Percentiles rank a stretch among this genome's conserved stretches.
Evolutionary conservation across 495 filamentous ascomycete genomes (phyloP).

Genomic region (Penicillium roqueforti): DNA sequence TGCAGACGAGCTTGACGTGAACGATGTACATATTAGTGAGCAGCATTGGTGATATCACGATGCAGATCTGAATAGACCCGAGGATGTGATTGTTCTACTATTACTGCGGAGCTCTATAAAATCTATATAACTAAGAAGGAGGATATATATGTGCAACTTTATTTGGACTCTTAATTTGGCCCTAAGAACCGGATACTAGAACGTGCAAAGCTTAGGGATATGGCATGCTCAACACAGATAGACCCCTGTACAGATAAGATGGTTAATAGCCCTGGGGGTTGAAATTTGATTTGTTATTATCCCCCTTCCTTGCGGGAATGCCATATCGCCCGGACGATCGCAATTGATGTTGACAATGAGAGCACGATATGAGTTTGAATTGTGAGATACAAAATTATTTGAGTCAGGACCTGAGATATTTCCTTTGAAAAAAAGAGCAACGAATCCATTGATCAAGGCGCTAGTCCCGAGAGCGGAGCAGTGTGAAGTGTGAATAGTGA

Average conservation of each 20-base stretch:
- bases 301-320: conserved; percentile 17
- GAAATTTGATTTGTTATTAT: conserved; percentile 6
- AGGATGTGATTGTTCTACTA: neutral
- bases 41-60: conserved; percentile 61
- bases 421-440: neutral
- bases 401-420: neutral
- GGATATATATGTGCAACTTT: neutral
- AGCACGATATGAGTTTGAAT: neutral
- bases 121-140: neutral
- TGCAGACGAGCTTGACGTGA: conserved; percentile 66
- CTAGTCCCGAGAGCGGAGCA: too few relatives aligned
- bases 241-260: neutral
- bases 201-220: neutral
- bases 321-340: neutral
- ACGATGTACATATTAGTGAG: conserved; percentile 65
- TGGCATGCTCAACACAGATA: neutral
- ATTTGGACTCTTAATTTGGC: neutral
- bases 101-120: neutral
- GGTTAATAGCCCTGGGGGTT: neutral
- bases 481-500: neutral
- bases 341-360: neutral
- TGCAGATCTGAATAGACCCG: neutral
- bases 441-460: neutral
- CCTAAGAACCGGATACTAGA: neutral
- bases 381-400: neutral